Evolutionary conservation across 805 yeast species (phyloP), one percentile per base, ranked within the genome.

Genomic region (Candida golubevii): DNA sequence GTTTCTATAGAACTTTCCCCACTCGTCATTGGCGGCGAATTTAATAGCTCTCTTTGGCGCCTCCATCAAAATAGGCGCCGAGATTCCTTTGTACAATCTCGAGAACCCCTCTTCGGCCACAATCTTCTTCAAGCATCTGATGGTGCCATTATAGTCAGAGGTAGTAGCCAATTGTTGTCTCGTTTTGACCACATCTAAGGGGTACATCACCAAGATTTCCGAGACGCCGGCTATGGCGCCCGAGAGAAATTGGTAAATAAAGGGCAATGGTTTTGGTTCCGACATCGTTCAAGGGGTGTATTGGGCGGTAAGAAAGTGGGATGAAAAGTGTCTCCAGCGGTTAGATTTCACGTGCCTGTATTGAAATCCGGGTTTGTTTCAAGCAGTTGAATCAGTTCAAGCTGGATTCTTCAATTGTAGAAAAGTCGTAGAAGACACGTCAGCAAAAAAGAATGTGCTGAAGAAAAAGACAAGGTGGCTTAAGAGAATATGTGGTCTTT

Each of bases 41-140:
- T 93, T 93, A 54, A 96, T 90, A 35, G 99, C 99, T 73, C 99
- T 82, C 75, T 93, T 93, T 53, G 99, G 99, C 11, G 98, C 99
- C 67, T 93, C 99, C 99, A 93, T 93, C 59, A 93, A 74, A 55
- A 93, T 88, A 30, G 99, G 99, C 23, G 99, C 96, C 28, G 86
- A 72, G 58, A 93, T 93, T 54, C 99, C 99, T 62, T 90, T 82
- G 70, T 93, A 93, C 46, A 91, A 77, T 51, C 93, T 76, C 9
- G 84, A 68, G 35, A 81, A 75, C 41, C 99, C 99, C 66, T 93
- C 99, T 55, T 79, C 82, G 57, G 78, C 80, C 56, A 93, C 77
- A 56, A 93, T 91, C 67, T 90, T 89, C 50, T 75, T 67, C 56
- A 93, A 66, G 63, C 96, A 88, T 61, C 88, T 93, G 47, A 89